These are phyloP conservation scores for Aspergillus panamensis DNA, from an alignment of 495 filamentous ascomycete species.

Conservation along the genomic window DNA sequence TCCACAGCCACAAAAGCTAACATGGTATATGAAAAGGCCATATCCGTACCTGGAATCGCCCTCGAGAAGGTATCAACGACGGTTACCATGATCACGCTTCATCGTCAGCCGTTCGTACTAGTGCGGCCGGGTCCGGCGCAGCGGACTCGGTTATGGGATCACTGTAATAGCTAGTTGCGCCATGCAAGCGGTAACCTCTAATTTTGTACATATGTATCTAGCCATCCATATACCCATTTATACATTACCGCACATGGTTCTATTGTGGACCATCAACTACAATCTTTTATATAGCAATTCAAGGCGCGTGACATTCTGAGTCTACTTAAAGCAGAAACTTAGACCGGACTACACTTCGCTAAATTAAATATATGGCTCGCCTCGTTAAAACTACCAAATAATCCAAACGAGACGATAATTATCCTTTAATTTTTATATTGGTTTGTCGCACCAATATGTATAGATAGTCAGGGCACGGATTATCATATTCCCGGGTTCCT, in stretches of 20 bases:
- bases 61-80: constrained; percentile 53
- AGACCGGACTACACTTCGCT: too few relatives aligned
- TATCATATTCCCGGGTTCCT: constrained; percentile 10
- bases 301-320: too few relatives aligned
- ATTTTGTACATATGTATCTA: constrained; percentile 11
- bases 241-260: too few relatives aligned
- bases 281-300: neutral
- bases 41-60: constrained; percentile 83
- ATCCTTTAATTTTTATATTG: too few relatives aligned
- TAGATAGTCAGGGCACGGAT: neutral
- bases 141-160: constrained; percentile 24
- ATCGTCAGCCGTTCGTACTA: constrained; percentile 22
- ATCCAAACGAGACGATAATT: too few relatives aligned
- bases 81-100: constrained; percentile 23
- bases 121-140: constrained; percentile 15
- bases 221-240: constrained; percentile 9
- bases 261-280: constrained; percentile 10
- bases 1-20: constrained; percentile 13
- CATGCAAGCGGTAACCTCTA: neutral
- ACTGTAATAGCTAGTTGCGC: constrained; percentile 7
- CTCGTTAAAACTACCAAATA: too few relatives aligned
- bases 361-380: too few relatives aligned
- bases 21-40: constrained; percentile 56
- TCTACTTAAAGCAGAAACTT: too few relatives aligned
- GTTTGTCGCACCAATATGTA: neutral